Evolutionary conservation across 768 basidiomycete species (phyloP), one percentile per base, ranked within the genome.

Genomic region (Trametes coccinea): DNA sequence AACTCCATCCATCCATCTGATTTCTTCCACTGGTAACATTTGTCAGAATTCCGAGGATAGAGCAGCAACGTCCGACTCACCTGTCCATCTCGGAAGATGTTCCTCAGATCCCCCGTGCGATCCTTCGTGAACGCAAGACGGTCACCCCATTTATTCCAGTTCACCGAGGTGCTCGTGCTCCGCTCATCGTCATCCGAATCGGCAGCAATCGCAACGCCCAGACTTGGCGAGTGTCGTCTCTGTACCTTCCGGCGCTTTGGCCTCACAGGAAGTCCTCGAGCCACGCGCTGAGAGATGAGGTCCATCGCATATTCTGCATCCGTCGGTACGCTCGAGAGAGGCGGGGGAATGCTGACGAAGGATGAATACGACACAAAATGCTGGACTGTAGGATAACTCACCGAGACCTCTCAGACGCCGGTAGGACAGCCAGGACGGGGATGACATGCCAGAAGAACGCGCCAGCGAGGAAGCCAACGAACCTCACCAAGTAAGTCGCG

Each of bases 251-350:
- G 53, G 8, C 49, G 64, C 44, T 65, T 67, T 4, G 80, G 65
- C 22, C 69, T 74, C 39, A 87, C 69, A 29, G 79, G 76, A 51
- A 86, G 74, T 5, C 87, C 87, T 17, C 78, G 73, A 37, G 82
- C 79, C 4, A 88, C 77, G 7, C 88, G 82, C 58, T 80, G 77
- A 3, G 86, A 80, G 16, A 89, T 88, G 10, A 89, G 69, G 40
- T 86, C 80, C 84, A 89, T 88, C 2, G 88, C 87, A 66, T 86
- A 85, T 50, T 89, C 86, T 3, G 83, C 80, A 64, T 90, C 87
- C 3, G 86, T 89, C 0, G 88, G 87, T 10, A 80, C 82, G 61
- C 84, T 80, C 40, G 67, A 62, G 51, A 88, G 78, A 3, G 77
- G 73, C 6, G 77, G 73, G 8, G 62, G 62, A 29, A 64, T 40